phyloP scores from a whole-genome alignment of 2,329 filamentous ascomycete genomes.

The Claviceps spartinae region DNA sequence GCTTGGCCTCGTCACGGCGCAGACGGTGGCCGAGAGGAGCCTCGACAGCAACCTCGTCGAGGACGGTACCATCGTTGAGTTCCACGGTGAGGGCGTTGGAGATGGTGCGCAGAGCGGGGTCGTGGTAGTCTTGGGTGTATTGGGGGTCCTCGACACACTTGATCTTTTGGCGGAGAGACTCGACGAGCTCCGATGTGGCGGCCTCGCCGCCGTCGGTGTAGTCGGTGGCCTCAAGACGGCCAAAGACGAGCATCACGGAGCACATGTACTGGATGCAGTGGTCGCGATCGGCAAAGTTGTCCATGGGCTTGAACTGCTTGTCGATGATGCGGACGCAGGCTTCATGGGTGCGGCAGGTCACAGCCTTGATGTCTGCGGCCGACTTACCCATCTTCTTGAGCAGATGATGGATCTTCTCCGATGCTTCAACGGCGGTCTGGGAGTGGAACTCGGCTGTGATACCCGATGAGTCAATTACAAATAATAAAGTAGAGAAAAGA shows the following conservation, averaged over 20 bases:
- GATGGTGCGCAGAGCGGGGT: slow-evolving; percentile 87
- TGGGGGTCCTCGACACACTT: slow-evolving; percentile 90
- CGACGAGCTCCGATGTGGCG: slow-evolving; percentile 76
- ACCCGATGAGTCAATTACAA: neutral
- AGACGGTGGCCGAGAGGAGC: slow-evolving; percentile 87
- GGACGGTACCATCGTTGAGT: slow-evolving; percentile 82
- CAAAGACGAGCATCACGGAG: slow-evolving; percentile 87
- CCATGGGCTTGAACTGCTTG: slow-evolving; percentile 99
- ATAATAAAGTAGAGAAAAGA: neutral
- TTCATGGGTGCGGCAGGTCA: slow-evolving; percentile 94
- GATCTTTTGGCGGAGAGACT: slow-evolving; percentile 86
- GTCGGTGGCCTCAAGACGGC: slow-evolving; percentile 83
- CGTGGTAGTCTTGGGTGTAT: slow-evolving; percentile 92
- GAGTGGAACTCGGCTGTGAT: slow-evolving; percentile 81
- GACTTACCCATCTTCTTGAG: slow-evolving; percentile 78
- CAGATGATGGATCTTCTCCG: slow-evolving; percentile 73
- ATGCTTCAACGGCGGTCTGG: slow-evolving; percentile 92
- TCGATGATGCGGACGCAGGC: slow-evolving; percentile 98
- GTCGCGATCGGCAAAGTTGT: slow-evolving; percentile 98
- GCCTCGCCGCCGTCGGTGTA: slow-evolving; percentile 90
- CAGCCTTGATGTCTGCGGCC: slow-evolving; percentile 80
- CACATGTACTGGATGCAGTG: slow-evolving; percentile 99
- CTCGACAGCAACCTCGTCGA: slow-evolving; percentile 85
- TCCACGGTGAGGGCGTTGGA: slow-evolving; percentile 92
- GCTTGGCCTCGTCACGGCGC: slow-evolving; percentile 91